Evolutionary conservation across 257 asterid species (phyloP), one percentile per base, ranked within the genome.

Genomic region (Solanum arcanum): DNA sequence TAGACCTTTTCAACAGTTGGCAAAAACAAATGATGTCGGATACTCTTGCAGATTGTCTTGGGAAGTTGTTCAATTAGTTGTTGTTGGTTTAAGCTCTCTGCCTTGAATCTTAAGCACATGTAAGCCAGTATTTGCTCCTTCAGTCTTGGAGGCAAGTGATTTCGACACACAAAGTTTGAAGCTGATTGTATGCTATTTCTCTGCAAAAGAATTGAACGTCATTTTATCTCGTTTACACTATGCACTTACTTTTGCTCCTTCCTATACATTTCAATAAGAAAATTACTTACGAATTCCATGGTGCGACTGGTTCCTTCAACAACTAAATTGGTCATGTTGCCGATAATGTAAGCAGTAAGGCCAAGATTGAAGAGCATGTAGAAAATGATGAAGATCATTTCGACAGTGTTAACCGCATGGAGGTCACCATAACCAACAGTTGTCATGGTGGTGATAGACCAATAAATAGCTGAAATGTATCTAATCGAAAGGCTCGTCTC

Each of bases 361-460:
- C 98, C 98, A 6, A 96, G 92, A 86, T 95, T 96, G 90, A 95
- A 94, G 89, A 96, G 95, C 98, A 95, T 92, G 92, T 94, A 96
- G 86, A 92, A 77, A 49, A 92, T 93, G 70, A 94, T 92, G 94
- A 95, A 96, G 41, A 90, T 93, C 99, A 92, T 97, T 90, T 97
- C 98, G 35, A 92, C 7, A 52, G 96, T 86, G 88, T 95, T 97
- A 3, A 92, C 98, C 1, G 99, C 99, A 84, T 95, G 98, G 12
- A 96, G 92, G 47, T 96, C 99, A 8, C 99, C 99, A 75, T 96
- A 96, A 27, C 99, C 99, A 21, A 96, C 99, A 5, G 99, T 95
- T 25, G 96, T 93, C 99, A 96, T 94, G 86, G 99, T 96, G 88
- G 98, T 94, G 87, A 92, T 86, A 25, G 99, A 95, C 98, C 99